phyloP scores from a whole-genome alignment of 345 rosid species.

The Bretschneidera sinensis region DNA sequence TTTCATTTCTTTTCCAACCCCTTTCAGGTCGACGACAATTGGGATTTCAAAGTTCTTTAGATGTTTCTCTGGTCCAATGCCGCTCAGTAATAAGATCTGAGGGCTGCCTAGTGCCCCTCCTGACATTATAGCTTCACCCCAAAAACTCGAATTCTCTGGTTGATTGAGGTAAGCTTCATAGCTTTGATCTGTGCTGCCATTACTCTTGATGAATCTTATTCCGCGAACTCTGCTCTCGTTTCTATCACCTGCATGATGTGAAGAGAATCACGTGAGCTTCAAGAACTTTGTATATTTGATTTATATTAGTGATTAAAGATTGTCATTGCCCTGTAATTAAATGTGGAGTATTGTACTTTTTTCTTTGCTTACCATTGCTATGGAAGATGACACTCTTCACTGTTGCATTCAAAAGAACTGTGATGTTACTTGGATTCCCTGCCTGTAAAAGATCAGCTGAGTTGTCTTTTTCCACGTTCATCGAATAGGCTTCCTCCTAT shows the following conservation, averaged over 20 bases:
- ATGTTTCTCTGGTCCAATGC: slow-evolving; percentile 55
- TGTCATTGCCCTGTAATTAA: neutral
- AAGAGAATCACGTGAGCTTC: slow-evolving; percentile 5
- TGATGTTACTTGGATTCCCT: slow-evolving; percentile 41
- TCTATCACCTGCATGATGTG: slow-evolving; percentile 25
- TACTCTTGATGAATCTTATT: slow-evolving; percentile 51
- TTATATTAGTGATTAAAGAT: neutral
- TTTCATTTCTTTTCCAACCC: slow-evolving; percentile 50
- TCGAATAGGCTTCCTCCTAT: slow-evolving; percentile 70
- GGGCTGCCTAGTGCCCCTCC: slow-evolving; percentile 83
- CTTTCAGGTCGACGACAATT: slow-evolving; percentile 27
- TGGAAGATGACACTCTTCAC: slow-evolving; percentile 48
- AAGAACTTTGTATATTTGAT: neutral
- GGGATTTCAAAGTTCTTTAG: slow-evolving; percentile 45
- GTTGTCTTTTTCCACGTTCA: slow-evolving; percentile 49
- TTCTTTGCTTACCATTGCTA: slow-evolving; percentile 23
- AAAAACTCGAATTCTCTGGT: slow-evolving; percentile 22
- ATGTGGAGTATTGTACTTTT: no score
- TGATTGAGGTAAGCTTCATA: slow-evolving; percentile 48
- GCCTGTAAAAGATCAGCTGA: slow-evolving; percentile 65
- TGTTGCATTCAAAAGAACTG: slow-evolving; percentile 58
- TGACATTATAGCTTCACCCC: slow-evolving; percentile 62
- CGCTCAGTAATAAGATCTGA: slow-evolving; percentile 59
- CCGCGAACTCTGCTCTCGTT: slow-evolving; percentile 43
- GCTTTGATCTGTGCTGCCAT: slow-evolving; percentile 34